phyloP scores from a whole-genome alignment of 345 rosid species.

The Melaleuca quinquenervia region DNA sequence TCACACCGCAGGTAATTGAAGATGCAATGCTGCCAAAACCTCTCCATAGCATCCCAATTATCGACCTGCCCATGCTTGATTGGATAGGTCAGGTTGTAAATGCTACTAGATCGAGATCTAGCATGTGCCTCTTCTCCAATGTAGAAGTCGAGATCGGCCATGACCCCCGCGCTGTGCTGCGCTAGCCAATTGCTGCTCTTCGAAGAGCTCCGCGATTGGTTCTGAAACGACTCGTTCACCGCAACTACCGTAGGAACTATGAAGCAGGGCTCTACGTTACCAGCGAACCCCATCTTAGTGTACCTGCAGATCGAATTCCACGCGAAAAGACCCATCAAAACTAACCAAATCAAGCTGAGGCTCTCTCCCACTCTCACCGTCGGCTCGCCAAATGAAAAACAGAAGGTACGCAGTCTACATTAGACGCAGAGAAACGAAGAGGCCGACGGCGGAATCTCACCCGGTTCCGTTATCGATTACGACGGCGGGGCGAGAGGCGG shows the following conservation, averaged over 20 bases:
- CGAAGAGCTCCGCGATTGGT: slow-evolving; percentile 54
- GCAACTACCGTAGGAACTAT: slow-evolving; percentile 88
- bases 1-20: slow-evolving; percentile 89
- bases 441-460: slow-evolving; percentile 14
- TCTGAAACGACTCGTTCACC: slow-evolving; percentile 71
- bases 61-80: slow-evolving; percentile 84
- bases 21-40: slow-evolving; percentile 96
- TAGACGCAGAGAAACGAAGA: background rate
- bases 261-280: slow-evolving; percentile 97
- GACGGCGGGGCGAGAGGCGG: slow-evolving; percentile 86
- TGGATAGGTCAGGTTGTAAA: slow-evolving; percentile 71
- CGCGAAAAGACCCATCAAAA: background rate
- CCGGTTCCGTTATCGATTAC: slow-evolving; percentile 99
- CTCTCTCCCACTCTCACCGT: background rate
- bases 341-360: background rate
- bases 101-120: slow-evolving; percentile 63
- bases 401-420: background rate
- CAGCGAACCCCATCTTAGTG: slow-evolving; percentile 94
- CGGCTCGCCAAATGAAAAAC: background rate
- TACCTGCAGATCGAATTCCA: slow-evolving; percentile 34
- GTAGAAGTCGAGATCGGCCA: slow-evolving; percentile 93
- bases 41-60: slow-evolving; percentile 97
- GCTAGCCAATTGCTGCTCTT: slow-evolving; percentile 69
- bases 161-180: slow-evolving; percentile 89
- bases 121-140: slow-evolving; percentile 81